Evolutionary conservation across 306 rosid species (phyloP).

Genomic region (Cajanus cajan): DNA sequence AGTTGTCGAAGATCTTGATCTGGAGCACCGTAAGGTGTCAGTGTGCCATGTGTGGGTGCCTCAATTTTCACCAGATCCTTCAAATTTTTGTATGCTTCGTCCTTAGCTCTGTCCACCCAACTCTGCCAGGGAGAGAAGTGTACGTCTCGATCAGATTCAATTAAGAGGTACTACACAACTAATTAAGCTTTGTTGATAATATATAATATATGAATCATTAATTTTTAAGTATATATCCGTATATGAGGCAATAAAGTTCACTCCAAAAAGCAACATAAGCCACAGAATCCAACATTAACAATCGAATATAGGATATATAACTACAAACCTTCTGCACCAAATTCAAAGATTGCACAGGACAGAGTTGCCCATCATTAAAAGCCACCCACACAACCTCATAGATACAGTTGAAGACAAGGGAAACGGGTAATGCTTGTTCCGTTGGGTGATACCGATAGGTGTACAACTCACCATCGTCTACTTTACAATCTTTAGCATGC

Average conservation of each 20-base stretch:
- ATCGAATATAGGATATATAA: not conserved
- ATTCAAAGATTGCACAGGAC: not conserved
- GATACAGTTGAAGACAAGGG: slow-evolving; percentile 39
- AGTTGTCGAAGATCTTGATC: not conserved
- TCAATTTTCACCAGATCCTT: not conserved
- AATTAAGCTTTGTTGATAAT: not conserved
- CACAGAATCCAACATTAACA: not conserved
- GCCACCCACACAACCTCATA: slow-evolving; percentile 32
- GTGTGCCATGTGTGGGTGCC: not conserved
- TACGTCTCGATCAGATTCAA: not conserved
- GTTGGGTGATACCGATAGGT: not conserved
- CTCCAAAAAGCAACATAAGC: not conserved
- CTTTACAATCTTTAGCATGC: slow-evolving; percentile 45
- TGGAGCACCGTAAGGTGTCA: not conserved
- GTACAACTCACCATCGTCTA: slow-evolving; percentile 21
- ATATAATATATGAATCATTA: not conserved
- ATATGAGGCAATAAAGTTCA: not conserved
- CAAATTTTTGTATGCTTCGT: slow-evolving; percentile 12
- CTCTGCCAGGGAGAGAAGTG: slow-evolving; percentile 13
- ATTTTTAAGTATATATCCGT: no score
- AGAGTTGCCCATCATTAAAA: slow-evolving; percentile 24
- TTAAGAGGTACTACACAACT: not conserved
- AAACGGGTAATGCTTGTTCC: not conserved
- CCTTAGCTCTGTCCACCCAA: slow-evolving; percentile 28
- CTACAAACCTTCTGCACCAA: slow-evolving; percentile 12